Conservation (phyloP, 2,329 filamentous ascomycete species). For the Fusarium euwallaceae region DNA sequence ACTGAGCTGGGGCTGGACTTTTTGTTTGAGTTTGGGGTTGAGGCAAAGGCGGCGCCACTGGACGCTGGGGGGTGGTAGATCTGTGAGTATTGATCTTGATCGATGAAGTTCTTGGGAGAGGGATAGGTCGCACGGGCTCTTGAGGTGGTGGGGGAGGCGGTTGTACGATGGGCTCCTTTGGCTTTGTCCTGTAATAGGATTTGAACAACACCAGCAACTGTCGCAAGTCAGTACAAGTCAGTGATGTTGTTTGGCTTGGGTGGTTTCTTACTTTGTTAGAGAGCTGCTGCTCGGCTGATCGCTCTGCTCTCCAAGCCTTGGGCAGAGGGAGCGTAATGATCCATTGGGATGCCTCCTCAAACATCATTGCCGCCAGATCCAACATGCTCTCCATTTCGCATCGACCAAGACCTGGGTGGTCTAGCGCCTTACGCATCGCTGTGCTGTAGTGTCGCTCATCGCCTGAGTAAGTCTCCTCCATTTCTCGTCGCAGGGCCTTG, state of each 20-base stretch:
- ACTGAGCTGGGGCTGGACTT: conserved; percentile 25
- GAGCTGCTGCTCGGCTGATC: conserved; percentile 52
- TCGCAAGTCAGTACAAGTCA: conserved; percentile 34
- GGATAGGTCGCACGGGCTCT: conserved; percentile 48
- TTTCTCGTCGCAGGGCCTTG: conserved; percentile 58
- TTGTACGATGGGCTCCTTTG: conserved; percentile 46
- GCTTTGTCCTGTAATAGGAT: conserved; percentile 54
- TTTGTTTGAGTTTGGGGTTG: conserved; percentile 11
- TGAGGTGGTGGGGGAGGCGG: conserved; percentile 32
- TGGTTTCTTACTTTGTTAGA: conserved; percentile 52
- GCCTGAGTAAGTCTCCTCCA: conserved; percentile 57
- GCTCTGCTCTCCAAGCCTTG: conserved; percentile 57
- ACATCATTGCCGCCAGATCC: conserved; percentile 62
- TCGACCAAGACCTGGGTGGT: conserved; percentile 56
- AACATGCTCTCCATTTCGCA: conserved; percentile 58
- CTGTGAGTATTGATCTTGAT: conserved; percentile 57
- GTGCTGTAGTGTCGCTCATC: conserved; percentile 57
- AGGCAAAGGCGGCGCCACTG: conserved; percentile 1
- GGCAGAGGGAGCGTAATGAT: conserved; percentile 58
- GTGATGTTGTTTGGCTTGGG: background rate
- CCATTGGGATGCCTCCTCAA: conserved; percentile 59
- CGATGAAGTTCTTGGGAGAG: conserved; percentile 50
- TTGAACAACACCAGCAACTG: conserved; percentile 56
- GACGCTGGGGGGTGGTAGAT: conserved; percentile 40
- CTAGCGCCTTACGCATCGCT: conserved; percentile 59